A percentile compares a stretch with the other conserved stretches of the same genome.
Conservation (phyloP, 805 yeast species). For the Scheffersomyces amazonensis region DNA sequence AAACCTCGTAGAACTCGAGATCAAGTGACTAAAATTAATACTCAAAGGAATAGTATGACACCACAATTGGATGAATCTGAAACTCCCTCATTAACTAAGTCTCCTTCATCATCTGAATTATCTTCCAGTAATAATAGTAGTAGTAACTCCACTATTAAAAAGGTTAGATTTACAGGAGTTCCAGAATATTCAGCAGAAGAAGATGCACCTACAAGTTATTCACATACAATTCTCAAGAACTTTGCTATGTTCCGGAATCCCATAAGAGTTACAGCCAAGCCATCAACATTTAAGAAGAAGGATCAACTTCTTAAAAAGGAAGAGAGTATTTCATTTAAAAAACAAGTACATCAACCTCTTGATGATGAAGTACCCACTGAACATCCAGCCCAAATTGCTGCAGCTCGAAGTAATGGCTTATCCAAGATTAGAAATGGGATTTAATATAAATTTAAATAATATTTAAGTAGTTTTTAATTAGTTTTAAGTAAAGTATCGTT, state of each 20-base stretch:
- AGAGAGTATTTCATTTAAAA: conserved; percentile 33
- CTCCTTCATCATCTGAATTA: conserved; percentile 5
- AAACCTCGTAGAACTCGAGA: conserved; percentile 15
- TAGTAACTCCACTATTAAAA: conserved; percentile 23
- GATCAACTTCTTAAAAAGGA: conserved; percentile 38
- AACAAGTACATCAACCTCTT: conserved; percentile 5
- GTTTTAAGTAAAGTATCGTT: too few species aligned
- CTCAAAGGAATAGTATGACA: conserved; percentile 27
- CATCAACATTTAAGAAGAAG: conserved; percentile 24
- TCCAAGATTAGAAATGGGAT: conserved; percentile 15
- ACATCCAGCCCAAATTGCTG: background rate
- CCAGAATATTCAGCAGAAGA: conserved; percentile 50
- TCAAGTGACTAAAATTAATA: conserved; percentile 25
- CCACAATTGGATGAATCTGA: conserved; percentile 7
- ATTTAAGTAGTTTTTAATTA: too few species aligned
- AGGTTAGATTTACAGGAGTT: conserved; percentile 53
- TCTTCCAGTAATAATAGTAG: conserved; percentile 3
- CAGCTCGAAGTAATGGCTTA: conserved; percentile 9
- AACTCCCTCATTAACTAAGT: background rate
- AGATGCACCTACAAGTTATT: conserved; percentile 49
- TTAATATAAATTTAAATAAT: too few species aligned
- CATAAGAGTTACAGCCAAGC: conserved; percentile 1
- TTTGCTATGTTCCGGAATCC: conserved; percentile 34
- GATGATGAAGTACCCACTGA: background rate
- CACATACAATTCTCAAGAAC: conserved; percentile 33